Evolutionary conservation across 2,329 filamentous ascomycete species (phyloP), one percentile per base, ranked within the genome.

Genomic region (Aspergillus amoenus): DNA sequence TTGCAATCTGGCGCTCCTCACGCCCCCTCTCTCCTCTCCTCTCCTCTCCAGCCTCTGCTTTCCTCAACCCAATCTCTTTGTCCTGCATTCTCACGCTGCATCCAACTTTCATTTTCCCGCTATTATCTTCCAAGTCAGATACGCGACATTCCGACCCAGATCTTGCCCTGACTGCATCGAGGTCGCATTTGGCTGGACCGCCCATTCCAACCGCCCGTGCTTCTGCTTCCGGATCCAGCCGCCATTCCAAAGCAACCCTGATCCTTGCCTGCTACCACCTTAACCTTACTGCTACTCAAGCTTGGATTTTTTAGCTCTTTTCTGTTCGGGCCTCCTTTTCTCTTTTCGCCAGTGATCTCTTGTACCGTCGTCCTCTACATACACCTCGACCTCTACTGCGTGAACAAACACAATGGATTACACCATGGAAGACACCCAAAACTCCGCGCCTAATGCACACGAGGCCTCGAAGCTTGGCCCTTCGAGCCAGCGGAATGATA

Each of bases 391-490:
- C 30, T 51, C 34, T 34, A 11, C 15, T n/a, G 4, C 34, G 12
- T 30, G 32, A 37, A 42, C 62, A 61, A 40, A 42, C 62, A 61
- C n/a, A 48, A 84, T 85, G 80, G 79, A 84, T 61, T 84, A 79
- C 71, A 73, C 71, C 44, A 80, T 81, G 73, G 84, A 85, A 66
- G 82, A 90, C 66, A 83, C 78, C 53, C 88, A 91, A 74, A 90
- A 88, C 76, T 80, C 87, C 54, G 84, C 84, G 22, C 85, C 86
- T 30, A 85, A 86, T 66, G 82, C 80, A 65, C 77, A 82, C 56
- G 82, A 86, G 68, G 81, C 84, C 56, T 79, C 83, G 58, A 89
- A 90, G 78, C 79, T 88, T 60, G 72, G 67, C 57, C 78, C 80
- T 61, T 78, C 79, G 46, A 73, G 81, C 51, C 81, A 83, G 63